Percentiles rank a stretch among this genome's conserved stretches.
These are phyloP conservation scores for Neoboletus subvelutipes DNA, from an alignment of 768 basidiomycete species.

Conservation along the genomic window DNA sequence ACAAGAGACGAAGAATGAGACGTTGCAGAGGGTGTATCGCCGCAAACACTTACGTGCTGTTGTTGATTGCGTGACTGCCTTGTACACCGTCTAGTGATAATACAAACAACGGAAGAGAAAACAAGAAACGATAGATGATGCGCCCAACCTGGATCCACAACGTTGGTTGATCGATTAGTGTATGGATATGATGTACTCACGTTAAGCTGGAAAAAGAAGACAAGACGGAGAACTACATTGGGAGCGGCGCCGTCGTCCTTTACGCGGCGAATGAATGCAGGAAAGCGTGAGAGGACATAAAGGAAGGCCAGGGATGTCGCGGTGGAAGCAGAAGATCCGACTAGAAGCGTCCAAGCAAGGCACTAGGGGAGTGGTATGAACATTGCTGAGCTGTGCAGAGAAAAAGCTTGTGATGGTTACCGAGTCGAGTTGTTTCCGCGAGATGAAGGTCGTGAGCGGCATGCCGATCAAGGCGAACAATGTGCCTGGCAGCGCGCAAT, in stretches of 20 bases:
- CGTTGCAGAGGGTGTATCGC: not conserved
- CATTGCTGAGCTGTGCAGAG: not conserved
- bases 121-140: constrained; percentile 73
- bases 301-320: constrained; percentile 68
- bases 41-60: constrained; percentile 49
- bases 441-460: constrained; percentile 65
- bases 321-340: constrained; percentile 65
- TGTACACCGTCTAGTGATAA: constrained; percentile 65
- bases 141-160: constrained; percentile 52
- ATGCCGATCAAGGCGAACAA: constrained; percentile 63
- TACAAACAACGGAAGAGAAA: constrained; percentile 65
- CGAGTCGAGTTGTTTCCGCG: constrained; percentile 56
- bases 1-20: constrained; percentile 2
- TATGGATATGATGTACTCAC: constrained; percentile 41
- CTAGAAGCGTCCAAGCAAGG: constrained; percentile 73
- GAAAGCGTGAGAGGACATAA: constrained; percentile 70
- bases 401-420: constrained; percentile 34
- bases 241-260: constrained; percentile 74
- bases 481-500: constrained; percentile 48
- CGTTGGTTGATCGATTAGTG: not conserved
- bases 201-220: constrained; percentile 77
- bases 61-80: constrained; percentile 48
- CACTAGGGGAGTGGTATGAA: constrained; percentile 42
- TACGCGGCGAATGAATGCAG: constrained; percentile 66
- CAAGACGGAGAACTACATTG: constrained; percentile 68